phyloP scores from a whole-genome alignment of 2,329 filamentous ascomycete genomes.

The Leptographium lundbergii region DNA sequence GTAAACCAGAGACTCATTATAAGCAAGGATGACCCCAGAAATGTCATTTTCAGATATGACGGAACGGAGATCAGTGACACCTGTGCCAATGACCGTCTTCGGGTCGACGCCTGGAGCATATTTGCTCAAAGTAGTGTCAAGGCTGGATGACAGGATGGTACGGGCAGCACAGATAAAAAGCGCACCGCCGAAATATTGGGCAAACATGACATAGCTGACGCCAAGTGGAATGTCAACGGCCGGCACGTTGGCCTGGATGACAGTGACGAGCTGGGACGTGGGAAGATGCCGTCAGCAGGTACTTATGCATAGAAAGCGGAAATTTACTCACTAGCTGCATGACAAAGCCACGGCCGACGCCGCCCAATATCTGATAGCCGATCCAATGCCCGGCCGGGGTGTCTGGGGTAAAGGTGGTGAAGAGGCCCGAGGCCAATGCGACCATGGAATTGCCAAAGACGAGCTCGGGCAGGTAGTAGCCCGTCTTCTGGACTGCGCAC shows the following conservation, averaged over 20 bases:
- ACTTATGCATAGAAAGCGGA: not conserved
- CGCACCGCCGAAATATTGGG: slow-evolving; percentile 53
- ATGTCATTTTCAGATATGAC: slow-evolving; percentile 1
- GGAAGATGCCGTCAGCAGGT: slow-evolving; percentile 24
- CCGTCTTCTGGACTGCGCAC: slow-evolving; percentile 17
- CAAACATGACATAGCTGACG: slow-evolving; percentile 43
- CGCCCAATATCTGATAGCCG: slow-evolving; percentile 43
- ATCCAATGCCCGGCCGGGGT: slow-evolving; percentile 40
- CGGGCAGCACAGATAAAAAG: slow-evolving; percentile 53
- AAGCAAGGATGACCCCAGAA: slow-evolving; percentile 1
- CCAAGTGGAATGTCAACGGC: slow-evolving; percentile 36
- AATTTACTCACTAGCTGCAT: slow-evolving; percentile 4
- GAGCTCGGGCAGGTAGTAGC: slow-evolving; percentile 32
- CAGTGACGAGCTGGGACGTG: slow-evolving; percentile 25
- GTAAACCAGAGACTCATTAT: slow-evolving; percentile 5
- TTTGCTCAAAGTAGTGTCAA: slow-evolving; percentile 37
- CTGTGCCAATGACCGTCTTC: slow-evolving; percentile 35
- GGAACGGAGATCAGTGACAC: slow-evolving; percentile 18
- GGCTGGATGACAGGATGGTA: slow-evolving; percentile 53
- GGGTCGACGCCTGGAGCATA: slow-evolving; percentile 33
- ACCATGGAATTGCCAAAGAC: slow-evolving; percentile 24
- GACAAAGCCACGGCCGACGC: slow-evolving; percentile 8
- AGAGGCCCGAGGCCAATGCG: slow-evolving; percentile 37
- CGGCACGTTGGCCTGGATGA: slow-evolving; percentile 38
- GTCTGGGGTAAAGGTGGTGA: slow-evolving; percentile 37